Conservation (phyloP, 2,329 filamentous ascomycete species). For the Colletotrichum paranaense region DNA sequence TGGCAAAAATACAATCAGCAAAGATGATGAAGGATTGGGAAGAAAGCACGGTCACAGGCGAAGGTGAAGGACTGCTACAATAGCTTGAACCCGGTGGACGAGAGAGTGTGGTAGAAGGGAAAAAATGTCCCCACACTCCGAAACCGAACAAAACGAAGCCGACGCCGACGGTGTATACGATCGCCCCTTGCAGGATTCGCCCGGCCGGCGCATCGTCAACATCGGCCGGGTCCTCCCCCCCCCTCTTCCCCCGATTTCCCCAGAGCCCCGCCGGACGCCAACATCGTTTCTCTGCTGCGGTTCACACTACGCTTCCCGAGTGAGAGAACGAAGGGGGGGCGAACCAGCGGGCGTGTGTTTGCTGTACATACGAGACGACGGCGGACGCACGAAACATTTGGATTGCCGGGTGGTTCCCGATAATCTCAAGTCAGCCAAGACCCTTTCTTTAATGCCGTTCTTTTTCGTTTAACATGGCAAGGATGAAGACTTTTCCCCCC, state of each 20-base stretch:
- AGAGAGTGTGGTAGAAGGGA: no score
- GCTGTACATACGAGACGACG: conserved; percentile 18
- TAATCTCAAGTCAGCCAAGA: not conserved
- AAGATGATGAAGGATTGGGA: no score
- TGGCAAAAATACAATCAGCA: not conserved
- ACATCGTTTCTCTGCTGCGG: not conserved
- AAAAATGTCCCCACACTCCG: not conserved
- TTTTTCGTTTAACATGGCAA: not conserved
- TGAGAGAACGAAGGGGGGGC: not conserved
- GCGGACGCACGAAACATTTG: conserved; percentile 4
- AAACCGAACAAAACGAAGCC: not conserved
- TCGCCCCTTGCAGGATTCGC: not conserved
- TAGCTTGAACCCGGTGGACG: not conserved
- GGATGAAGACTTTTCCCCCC: not conserved
- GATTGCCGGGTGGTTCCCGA: not conserved
- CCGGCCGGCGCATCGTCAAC: not conserved
- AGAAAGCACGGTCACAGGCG: no score
- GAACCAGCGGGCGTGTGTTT: not conserved
- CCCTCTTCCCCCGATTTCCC: not conserved
- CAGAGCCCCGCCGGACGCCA: conserved; percentile 17
- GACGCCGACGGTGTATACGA: not conserved
- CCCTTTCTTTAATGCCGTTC: not conserved
- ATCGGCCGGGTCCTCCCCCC: not conserved
- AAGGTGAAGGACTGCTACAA: not conserved
- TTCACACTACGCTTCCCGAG: not conserved